A percentile compares a stretch with the other conserved stretches of the same genome.
Conservation (phyloP, 192 early-diverging fungal genomes). For the Coemansia sp. region DNA sequence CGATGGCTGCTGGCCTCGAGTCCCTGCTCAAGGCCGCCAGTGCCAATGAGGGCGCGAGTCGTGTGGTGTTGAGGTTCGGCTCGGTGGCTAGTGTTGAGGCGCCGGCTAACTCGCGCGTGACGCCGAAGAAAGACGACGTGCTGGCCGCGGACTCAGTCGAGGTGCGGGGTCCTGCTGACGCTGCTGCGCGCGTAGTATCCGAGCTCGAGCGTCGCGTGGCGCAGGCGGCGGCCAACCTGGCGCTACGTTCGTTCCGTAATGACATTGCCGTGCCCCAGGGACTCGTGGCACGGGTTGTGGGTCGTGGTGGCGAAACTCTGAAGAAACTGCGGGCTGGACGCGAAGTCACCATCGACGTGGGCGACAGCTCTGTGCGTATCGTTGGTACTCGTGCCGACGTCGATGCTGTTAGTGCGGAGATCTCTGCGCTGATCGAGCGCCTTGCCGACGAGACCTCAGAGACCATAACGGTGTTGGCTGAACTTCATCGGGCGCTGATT, state of each 20-base stretch:
- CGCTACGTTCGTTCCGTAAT: slow-evolving; percentile 68
- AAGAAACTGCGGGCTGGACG: slow-evolving; percentile 76
- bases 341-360: slow-evolving; percentile 72
- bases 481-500: slow-evolving; percentile 74
- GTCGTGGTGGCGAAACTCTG: slow-evolving; percentile 86
- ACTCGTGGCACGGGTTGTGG: slow-evolving; percentile 78
- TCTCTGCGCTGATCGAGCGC: slow-evolving; percentile 68
- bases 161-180: slow-evolving; percentile 78
- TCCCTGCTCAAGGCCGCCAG: slow-evolving; percentile 59
- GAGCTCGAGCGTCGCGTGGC: slow-evolving; percentile 70
- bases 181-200: slow-evolving; percentile 71
- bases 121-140: slow-evolving; percentile 47
- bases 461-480: slow-evolving; percentile 61
- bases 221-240: slow-evolving; percentile 72
- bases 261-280: slow-evolving; percentile 76
- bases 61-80: slow-evolving; percentile 77
- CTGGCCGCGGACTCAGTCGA: slow-evolving; percentile 69
- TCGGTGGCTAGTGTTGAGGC: slow-evolving; percentile 34
- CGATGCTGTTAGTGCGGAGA: slow-evolving; percentile 68
- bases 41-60: slow-evolving; percentile 51
- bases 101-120: slow-evolving; percentile 51
- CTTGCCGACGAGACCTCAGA: slow-evolving; percentile 67
- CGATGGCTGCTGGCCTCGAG: slow-evolving; percentile 75
- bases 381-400: slow-evolving; percentile 80
- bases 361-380: slow-evolving; percentile 60